Evolutionary conservation across 1,284 basidiomycete genomes (phyloP).

Genomic region (Trametes pubescens): DNA sequence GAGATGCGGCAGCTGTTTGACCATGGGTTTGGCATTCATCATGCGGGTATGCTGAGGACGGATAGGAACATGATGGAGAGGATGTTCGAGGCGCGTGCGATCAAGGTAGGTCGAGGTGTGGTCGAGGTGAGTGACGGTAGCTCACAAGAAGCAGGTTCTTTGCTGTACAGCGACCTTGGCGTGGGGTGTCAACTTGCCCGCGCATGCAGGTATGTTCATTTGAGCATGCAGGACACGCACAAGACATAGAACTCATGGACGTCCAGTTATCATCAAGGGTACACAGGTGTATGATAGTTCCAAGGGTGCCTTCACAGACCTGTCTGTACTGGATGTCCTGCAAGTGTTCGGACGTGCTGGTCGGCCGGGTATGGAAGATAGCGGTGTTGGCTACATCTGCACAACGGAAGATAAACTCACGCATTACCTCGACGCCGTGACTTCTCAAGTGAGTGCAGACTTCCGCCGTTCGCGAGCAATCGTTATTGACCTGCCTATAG

Average conservation of each 20-base stretch:
- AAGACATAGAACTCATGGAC: not conserved
- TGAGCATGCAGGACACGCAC: not conserved
- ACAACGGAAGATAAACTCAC: constrained; percentile 93
- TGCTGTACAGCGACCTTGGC: constrained; percentile 99
- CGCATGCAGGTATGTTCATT: constrained; percentile 83
- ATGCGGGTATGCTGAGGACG: constrained; percentile 96
- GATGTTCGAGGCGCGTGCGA: constrained; percentile 91
- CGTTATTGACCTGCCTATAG: constrained; percentile 45
- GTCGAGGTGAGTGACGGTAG: not conserved
- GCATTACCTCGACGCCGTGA: constrained; percentile 92
- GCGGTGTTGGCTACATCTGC: constrained; percentile 97
- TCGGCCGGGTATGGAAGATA: constrained; percentile 93
- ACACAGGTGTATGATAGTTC: constrained; percentile 95
- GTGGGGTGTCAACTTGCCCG: constrained; percentile 99
- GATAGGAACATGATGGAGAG: constrained; percentile 97
- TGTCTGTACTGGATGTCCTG: constrained; percentile 95
- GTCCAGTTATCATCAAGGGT: constrained; percentile 93
- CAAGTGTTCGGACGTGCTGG: constrained; percentile 99
- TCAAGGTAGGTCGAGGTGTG: constrained; percentile 69
- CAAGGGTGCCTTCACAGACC: constrained; percentile 90
- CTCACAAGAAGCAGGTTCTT: constrained; percentile 71
- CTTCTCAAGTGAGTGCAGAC: constrained; percentile 71
- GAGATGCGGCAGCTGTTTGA: constrained; percentile 98
- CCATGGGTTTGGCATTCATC: constrained; percentile 95
- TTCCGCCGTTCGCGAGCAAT: not conserved